These are phyloP conservation scores for Pseudogymnoascus sp. DNA, from an alignment of 2,329 filamentous ascomycete species.

Conservation along the genomic window DNA sequence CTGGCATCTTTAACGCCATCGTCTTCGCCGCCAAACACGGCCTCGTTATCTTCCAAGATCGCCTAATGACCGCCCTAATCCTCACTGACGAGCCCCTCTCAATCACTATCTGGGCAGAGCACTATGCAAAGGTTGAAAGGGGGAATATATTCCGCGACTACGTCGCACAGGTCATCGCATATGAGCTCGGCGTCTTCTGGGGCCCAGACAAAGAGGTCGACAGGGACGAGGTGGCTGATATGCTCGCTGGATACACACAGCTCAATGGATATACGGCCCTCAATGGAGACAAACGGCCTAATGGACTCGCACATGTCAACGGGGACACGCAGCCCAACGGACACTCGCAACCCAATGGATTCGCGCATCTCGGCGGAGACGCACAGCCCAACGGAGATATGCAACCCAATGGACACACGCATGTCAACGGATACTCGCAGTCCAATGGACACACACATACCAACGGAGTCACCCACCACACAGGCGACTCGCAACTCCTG, in stretches of 20 bases:
- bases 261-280: not conserved
- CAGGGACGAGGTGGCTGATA: not conserved
- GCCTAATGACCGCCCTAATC: not conserved
- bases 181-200: not conserved
- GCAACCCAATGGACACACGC: not conserved
- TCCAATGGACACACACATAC: not conserved
- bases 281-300: not conserved
- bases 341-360: not conserved
- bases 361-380: not conserved
- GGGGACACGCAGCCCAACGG: not conserved
- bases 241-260: not conserved
- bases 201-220: not conserved
- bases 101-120: not conserved
- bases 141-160: not conserved
- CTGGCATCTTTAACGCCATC: not conserved
- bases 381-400: not conserved
- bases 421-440: not conserved
- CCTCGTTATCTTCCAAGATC: not conserved
- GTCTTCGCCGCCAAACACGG: not conserved
- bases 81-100: not conserved
- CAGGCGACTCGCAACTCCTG: not conserved
- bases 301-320: too few relatives aligned
- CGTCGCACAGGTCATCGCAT: not conserved
- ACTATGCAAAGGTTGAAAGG: not conserved
- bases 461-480: not conserved